Base-by-base conservation (phyloP, 164 flowering plant species). In the Umbilicus rupestris region DNA sequence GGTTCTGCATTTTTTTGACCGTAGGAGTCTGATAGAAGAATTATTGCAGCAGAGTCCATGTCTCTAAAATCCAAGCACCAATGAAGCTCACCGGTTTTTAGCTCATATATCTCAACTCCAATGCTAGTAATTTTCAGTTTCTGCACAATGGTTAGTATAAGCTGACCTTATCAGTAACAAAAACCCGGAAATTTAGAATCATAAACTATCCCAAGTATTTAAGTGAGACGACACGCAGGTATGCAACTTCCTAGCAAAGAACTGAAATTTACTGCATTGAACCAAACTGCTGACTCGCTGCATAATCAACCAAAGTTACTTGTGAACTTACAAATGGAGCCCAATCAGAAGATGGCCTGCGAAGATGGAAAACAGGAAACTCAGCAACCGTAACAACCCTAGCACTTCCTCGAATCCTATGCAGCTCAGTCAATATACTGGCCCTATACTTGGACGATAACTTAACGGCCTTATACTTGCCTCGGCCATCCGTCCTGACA, bases 21-120 rank as follows among this genome's bases (percentile, higher is more conserved):
- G 77, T 82, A 87, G n/a, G 80, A 78, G 73, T 89, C 96, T 68
- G 87, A 76, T 29, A 94, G 83, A 67, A 87, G 74, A 68, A 89
- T 67, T 66, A 94, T 79, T 16, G 96, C 90, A 64, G 99, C 96
- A 63, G 96, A 81, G 74, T 76, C 82, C 97, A 94, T 89, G 70
- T 94, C 99, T 84, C 99, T 94, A 76, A 94, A 94, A 78, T 92
- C 97, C 80, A 92, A 82, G 77, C 96, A 87, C 99, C 99, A 94
- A 31, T 87, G 88, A 57, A 85, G 80, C 45, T 94, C 97, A 50
- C 96, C 97, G 62, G 89, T 80, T 74, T 84, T 86, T 59, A 78
- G 69, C 16, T 89, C 97, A 64, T 83, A 63, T 58, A 94, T 82
- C 74, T 94, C 97, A 73, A 94, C 85, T 69, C 99, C 99, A 63